Conservation (phyloP, 2,329 filamentous ascomycete species). For the Alternaria conjuncta region DNA sequence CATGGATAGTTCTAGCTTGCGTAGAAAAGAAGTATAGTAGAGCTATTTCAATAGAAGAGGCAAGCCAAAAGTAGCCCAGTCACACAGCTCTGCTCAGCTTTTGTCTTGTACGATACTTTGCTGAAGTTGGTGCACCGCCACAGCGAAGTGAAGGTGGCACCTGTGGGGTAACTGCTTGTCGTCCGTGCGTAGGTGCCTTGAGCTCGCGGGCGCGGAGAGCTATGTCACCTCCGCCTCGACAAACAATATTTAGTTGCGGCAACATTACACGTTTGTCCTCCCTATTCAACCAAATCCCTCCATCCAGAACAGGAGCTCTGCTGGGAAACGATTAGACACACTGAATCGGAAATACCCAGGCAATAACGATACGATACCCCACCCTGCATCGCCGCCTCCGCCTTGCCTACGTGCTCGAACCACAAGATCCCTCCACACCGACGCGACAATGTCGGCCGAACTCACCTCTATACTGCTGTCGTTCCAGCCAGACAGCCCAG, state of each 20-base stretch:
- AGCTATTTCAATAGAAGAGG: no score
- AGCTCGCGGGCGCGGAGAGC: constrained; percentile 31
- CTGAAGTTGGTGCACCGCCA: constrained; percentile 11
- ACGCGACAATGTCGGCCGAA: constrained; percentile 38
- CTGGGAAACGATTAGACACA: neutral
- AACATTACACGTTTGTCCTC: neutral
- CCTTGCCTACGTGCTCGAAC: constrained; percentile 9
- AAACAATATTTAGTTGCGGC: constrained; percentile 6
- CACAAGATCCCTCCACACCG: constrained; percentile 3
- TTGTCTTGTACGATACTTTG: no score
- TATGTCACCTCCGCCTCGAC: constrained; percentile 18
- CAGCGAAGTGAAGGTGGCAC: constrained; percentile 11
- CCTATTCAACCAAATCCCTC: neutral
- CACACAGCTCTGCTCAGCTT: no score
- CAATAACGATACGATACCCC: constrained; percentile 18
- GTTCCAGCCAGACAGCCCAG: constrained; percentile 45
- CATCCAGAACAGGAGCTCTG: neutral
- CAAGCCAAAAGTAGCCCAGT: no score
- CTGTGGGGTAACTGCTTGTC: constrained; percentile 5
- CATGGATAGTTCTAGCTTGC: no score
- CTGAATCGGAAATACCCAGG: neutral
- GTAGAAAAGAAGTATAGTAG: no score
- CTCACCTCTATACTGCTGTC: constrained; percentile 34
- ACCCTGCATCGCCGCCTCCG: constrained; percentile 27
- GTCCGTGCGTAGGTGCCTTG: constrained; percentile 31